phyloP scores from a whole-genome alignment of 169 alveolate species.

The Plasmodium fragile region DNA sequence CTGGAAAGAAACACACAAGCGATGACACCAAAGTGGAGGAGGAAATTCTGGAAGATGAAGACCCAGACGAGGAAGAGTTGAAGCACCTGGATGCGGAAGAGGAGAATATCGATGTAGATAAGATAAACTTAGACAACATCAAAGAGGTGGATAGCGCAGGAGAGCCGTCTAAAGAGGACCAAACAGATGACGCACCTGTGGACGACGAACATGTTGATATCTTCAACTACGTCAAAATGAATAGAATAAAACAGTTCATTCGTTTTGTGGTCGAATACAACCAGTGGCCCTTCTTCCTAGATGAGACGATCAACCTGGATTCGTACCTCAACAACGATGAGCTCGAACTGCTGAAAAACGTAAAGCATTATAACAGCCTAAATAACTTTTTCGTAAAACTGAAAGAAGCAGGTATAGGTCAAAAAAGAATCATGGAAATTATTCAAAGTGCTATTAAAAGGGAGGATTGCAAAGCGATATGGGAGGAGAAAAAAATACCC shows the following conservation, averaged over 20 bases:
- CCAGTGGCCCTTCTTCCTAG: constrained; percentile 74
- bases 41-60: constrained; percentile 4
- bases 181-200: constrained; percentile 5
- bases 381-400: constrained; percentile 28
- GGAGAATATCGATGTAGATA: constrained; percentile 7
- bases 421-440: constrained; percentile 44
- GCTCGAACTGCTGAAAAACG: background rate
- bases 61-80: background rate
- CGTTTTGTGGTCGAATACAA: constrained; percentile 64
- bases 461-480: constrained; percentile 23
- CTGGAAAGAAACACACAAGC: background rate
- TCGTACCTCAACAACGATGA: constrained; percentile 27
- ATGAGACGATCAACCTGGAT: constrained; percentile 34
- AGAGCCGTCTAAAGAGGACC: background rate
- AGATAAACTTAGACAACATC: constrained; percentile 1
- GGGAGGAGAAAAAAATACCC: constrained; percentile 61
- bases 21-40: background rate
- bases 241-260: constrained; percentile 51
- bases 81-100: constrained; percentile 4
- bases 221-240: constrained; percentile 38
- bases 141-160: constrained; percentile 4
- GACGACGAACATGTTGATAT: constrained; percentile 73
- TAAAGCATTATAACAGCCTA: constrained; percentile 10
- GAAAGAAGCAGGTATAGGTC: background rate
- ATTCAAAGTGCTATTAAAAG: constrained; percentile 37